Base-by-base conservation (phyloP, 2,329 filamentous ascomycete genomes). In the Phialophora verrucosa region DNA sequence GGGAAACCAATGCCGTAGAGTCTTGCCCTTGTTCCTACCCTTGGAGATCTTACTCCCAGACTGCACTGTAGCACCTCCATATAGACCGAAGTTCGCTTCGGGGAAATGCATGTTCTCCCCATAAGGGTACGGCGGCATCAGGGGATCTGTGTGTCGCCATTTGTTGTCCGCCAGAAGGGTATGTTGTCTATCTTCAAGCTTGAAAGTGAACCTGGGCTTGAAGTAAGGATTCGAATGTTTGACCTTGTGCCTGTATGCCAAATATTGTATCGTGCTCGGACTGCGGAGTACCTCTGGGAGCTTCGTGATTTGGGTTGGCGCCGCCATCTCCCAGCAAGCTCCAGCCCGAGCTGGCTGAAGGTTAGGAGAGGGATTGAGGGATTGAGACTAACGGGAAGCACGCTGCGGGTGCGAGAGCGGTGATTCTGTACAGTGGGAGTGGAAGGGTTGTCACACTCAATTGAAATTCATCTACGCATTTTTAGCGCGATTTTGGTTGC, bases 21-120 rank as follows among this genome's bases (percentile, higher is more conserved):
- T 82, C 70, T 82, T 83, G 70, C 80, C 80, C 72, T 82, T 77
- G 71, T 83, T 83, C 56, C 78, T 75, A 42, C 81, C 81, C 68
- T 82, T 75, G 38, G 82, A 83, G 67, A 83, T 82, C 69, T 82
- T 83, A 77, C 83, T 83, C 64, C 82, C 82, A 71, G 81, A 82
- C 67, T 79, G 80, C 67, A 83, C 79, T 47, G 74, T 78, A 23
- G 76, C 69, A 38, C 80, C 80, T 31, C 80, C 81, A 68, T 83
- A 84, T 29, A 84, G 78, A 71, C 82, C 82, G 27, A 75, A 76
- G 69, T 83, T 79, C 20, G 80, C 77, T 74, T 82, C 81, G 66
- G 81, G 81, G 73, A 77, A 83, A 67, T 75, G 72, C 54, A 75
- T 74, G 59, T 78, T 78, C 20, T 79, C 77, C 55, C 79, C 79